Base-by-base conservation (phyloP, 2,329 filamentous ascomycete species). In the Colletotrichum eremochloae region DNA sequence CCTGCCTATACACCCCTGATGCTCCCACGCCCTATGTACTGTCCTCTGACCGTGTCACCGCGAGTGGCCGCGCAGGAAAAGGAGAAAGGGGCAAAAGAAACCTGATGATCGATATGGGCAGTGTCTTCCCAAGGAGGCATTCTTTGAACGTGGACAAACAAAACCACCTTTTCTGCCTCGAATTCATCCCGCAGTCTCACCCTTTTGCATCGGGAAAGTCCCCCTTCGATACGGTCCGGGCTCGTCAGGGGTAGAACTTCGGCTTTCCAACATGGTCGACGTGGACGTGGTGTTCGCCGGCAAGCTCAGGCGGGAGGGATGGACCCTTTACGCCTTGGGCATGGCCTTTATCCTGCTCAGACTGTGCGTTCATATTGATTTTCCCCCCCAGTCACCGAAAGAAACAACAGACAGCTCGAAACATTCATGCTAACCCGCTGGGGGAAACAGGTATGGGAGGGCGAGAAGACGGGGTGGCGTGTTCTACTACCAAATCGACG, bases 271-370 rank as follows among this genome's bases (percentile, higher is more conserved):
- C 12, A 71, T 71, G 71, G 67, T 42, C 29, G 44, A 57, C 40
- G 33, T 44, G 0, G 31, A 58, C 29, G 56, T 33, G 15, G 12
- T 0, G 4, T 71, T 73, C 36, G 62, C 52, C 6, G 1, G n/a
- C n/a, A 46, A 18, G 1, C 71, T 73, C 11, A n/a, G 50, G 42
- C 62, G 57, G 3, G 31, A 73, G 48, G 62, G 71, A n/a, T 73
- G 67, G 71, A 31, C 18, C 12, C 50, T 58, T 1, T 73, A 73
- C 42, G 42, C 29, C 12, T 31, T 73, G 31, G 71, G 67, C 6
- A 71, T 71, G 12, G 8, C 20, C 15, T 29, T 67, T 18, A 53
- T 73, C 8, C 5, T 52, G 2, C 52, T 73, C 2, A 63, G 71
- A 71, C 24, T 71, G 71, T 71, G 7, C 31, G 61, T 63, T 40